Evolutionary conservation across 768 basidiomycete genomes (phyloP).

Genomic region (Tricholoma flavovirens): DNA sequence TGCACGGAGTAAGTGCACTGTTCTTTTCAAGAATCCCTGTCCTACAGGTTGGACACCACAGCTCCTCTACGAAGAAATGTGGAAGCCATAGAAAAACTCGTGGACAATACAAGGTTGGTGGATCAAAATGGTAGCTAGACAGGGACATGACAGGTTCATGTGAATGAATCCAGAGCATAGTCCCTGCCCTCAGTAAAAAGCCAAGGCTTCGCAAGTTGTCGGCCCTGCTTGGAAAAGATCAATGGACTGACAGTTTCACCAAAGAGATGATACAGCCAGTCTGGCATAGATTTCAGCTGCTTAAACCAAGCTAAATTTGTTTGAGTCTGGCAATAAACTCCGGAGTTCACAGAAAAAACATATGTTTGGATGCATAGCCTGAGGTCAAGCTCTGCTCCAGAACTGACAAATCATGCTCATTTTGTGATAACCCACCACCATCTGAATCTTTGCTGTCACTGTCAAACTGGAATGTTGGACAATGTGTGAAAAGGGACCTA

Average conservation of each 20-base stretch:
- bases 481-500: no score
- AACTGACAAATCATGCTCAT: no score
- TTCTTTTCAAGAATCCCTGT: constrained; percentile 20
- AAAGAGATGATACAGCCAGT: neutral
- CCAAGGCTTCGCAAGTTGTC: neutral
- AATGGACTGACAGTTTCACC: neutral
- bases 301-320: neutral
- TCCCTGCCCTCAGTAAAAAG: neutral
- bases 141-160: constrained; percentile 1
- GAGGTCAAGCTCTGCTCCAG: no score
- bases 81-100: constrained; percentile 18
- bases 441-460: no score
- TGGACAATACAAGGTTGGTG: constrained; percentile 8
- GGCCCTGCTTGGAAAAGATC: neutral
- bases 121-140: constrained; percentile 9
- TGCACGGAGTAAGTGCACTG: constrained; percentile 14
- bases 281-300: neutral
- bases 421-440: no score
- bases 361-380: no score
- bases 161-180: neutral
- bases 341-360: no score
- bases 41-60: constrained; percentile 10
- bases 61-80: constrained; percentile 12
- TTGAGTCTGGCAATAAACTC: no score
- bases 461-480: no score